A percentile compares a stretch with the other conserved stretches of the same genome.
Conservation (phyloP, 1,284 basidiomycete species). For the Pyrrhoderma noxium region DNA sequence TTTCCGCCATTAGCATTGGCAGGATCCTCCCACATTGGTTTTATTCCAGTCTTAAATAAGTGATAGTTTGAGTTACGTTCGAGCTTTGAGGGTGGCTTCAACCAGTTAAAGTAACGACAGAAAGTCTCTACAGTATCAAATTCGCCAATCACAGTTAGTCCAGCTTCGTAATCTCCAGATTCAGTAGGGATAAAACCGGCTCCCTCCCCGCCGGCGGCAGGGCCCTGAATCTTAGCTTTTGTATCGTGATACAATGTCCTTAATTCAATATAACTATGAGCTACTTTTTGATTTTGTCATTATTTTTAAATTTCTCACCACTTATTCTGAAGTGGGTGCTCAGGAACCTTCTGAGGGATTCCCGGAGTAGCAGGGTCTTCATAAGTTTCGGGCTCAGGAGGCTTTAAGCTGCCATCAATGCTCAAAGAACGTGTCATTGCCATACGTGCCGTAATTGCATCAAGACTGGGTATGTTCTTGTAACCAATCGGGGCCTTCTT, state of each 20-base stretch:
- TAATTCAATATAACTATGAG: conserved; percentile 3
- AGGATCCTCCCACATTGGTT: conserved; percentile 95
- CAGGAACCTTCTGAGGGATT: conserved; percentile 61
- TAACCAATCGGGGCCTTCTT: conserved; percentile 56
- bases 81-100: conserved; percentile 82
- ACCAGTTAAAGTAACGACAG: conserved; percentile 92
- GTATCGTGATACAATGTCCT: conserved; percentile 85
- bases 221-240: conserved; percentile 62
- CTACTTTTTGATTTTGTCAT: not conserved
- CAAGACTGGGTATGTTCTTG: conserved; percentile 78
- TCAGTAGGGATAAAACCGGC: conserved; percentile 43
- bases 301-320: conserved; percentile 47
- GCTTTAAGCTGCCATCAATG: conserved; percentile 62
- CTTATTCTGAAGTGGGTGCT: conserved; percentile 76
- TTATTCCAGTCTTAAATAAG: conserved; percentile 86
- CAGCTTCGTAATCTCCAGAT: conserved; percentile 67
- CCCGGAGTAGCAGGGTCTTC: conserved; percentile 77
- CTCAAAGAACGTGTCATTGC: conserved; percentile 61
- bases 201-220: conserved; percentile 26
- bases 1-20: conserved; percentile 89
- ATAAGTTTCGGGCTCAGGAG: conserved; percentile 66
- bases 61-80: conserved; percentile 90
- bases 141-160: conserved; percentile 70
- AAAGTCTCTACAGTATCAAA: conserved; percentile 86
- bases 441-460: conserved; percentile 70